Base-by-base conservation (phyloP, 495 filamentous ascomycete species). In the Cairneyella variabilis region DNA sequence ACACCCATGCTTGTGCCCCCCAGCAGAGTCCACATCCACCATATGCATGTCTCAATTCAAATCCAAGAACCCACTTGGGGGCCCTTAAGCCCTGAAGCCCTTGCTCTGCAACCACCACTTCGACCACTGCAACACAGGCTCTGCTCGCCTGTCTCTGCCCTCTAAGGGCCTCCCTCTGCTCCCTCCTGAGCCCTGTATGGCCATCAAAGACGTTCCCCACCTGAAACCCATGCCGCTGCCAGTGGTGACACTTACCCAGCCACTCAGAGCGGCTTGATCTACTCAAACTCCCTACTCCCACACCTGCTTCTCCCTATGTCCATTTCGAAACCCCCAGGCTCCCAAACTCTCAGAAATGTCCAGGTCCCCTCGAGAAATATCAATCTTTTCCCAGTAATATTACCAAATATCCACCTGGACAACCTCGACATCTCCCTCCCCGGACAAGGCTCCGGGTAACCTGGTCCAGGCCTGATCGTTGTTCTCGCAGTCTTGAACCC, bases 401-500 rank as follows among this genome's bases (percentile, higher is more conserved):
- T 26, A 32, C 26, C 22, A 43, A 34, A 3, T 38, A n/a, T n/a
- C n/a, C n/a, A n/a, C n/a, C n/a, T 3, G 7, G 44, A 25, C 44
- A 20, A 20, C 17, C 20, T 47, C 39, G 28, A 22, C 41, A 20
- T 20, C 27, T 36, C 51, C 42, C 14, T 25, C 41, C 41, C 51
- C 28, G 42, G 41, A 39, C 41, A 27, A n/a, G 28, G 32, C 32
- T 17, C 55, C 43, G 37, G 43, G 36, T 27, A 42, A 16, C 26
- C 25, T 44, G 12, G 37, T 27, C 45, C 17, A 46, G 11, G 32
- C 41, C 49, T 40, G 47, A 58, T 58, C 55, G 49, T 47, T 58
- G 55, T 49, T 21, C 43, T 41, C 45, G 30, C 45, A 21, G 36
- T 25, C 12, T 47, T 47, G 4, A 34, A 30, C 14, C 49, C 48